A percentile compares a stretch with the other conserved stretches of the same genome.
phyloP scores from a whole-genome alignment of 1,139 yeast species.

The Candida gigantensis region DNA sequence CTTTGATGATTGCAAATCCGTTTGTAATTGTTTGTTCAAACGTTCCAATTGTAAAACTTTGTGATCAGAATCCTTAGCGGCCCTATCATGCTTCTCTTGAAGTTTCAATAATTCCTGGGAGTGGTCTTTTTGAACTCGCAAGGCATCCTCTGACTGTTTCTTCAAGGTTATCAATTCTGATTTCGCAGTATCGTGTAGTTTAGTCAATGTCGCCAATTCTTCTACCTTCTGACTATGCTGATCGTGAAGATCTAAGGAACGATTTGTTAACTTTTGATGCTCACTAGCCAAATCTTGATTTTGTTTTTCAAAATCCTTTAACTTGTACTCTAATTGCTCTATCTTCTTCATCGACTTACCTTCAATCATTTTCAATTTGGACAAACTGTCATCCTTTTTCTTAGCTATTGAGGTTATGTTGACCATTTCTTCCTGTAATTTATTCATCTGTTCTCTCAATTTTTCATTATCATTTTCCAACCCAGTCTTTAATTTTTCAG shows the following conservation, averaged over 20 bases:
- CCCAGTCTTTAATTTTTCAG: slow-evolving; percentile 41
- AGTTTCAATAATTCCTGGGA: slow-evolving; percentile 17
- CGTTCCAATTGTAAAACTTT: slow-evolving; percentile 18
- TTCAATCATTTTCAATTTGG: slow-evolving; percentile 27
- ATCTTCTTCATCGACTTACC: slow-evolving; percentile 22
- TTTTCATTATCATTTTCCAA: slow-evolving; percentile 51
- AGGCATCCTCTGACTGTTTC: slow-evolving; percentile 2
- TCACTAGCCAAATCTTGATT: slow-evolving; percentile 20
- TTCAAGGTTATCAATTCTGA: slow-evolving; percentile 10
- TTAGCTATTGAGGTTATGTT: slow-evolving; percentile 27
- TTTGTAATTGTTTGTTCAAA: slow-evolving; percentile 11
- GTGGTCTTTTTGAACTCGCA: slow-evolving; percentile 20
- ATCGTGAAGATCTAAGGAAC: slow-evolving; percentile 16
- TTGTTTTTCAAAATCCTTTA: slow-evolving; percentile 17
- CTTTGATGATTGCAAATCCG: slow-evolving; percentile 13
- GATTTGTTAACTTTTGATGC: slow-evolving; percentile 19
- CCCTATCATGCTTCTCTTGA: slow-evolving; percentile 20
- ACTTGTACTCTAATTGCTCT: slow-evolving; percentile 17
- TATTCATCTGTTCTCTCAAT: slow-evolving; percentile 48
- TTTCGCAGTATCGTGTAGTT: slow-evolving; percentile 18
- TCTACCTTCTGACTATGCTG: slow-evolving; percentile 29
- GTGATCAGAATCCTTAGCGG: slow-evolving; percentile 3
- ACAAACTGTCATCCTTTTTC: slow-evolving; percentile 28
- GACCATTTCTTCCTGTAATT: slow-evolving; percentile 46
- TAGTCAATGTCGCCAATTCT: slow-evolving; percentile 19